Evolutionary conservation across 106 monocot species (phyloP), one percentile per base, ranked within the genome.

Genomic region (Gastrodia elata): DNA sequence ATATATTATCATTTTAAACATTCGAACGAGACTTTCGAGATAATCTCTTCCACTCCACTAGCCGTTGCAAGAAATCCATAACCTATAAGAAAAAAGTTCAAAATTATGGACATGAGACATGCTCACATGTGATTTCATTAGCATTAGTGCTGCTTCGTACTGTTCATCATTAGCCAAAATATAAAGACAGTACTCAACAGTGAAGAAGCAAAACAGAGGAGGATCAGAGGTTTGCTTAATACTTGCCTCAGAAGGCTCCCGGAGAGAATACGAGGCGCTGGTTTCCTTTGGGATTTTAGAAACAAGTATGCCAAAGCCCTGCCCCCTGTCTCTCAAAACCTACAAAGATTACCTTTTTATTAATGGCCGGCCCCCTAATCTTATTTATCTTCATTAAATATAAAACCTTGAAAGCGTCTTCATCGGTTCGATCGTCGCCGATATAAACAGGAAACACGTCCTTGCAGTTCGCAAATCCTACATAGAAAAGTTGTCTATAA

Each of bases 341-440:
- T 76, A 67, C 48, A 1, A 67, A n/a, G 37, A 67, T 4, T 20
- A 67, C 36, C n/a, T 67, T 6, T 3, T 32, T 5, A 61, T 61
- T 37, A 38, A 26, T 32, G 61, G 14, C 8, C 61, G 30, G 26
- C 15, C 3, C 13, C 8, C 8, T 61, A n/a, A n/a, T n/a, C n/a
- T n/a, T n/a, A n/a, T n/a, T n/a, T n/a, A n/a, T n/a, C n/a, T n/a
- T n/a, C n/a, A n/a, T n/a, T n/a, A n/a, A n/a, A n/a, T n/a, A n/a
- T n/a, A 4, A 30, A 24, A 93, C 92, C 89, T 93, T 93, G 83
- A 93, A 93, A 14, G 93, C 93, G 26, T 93, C 93, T 64, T 93
- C 93, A 71, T 93, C 93, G 2, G 93, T 93, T 8, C 86, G 83
- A 73, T 93, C 93, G 68, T 93, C 93, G 69, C 93, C 93, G 10